phyloP scores from a whole-genome alignment of 345 rosid species.

The Aquilaria yunnanensis region DNA sequence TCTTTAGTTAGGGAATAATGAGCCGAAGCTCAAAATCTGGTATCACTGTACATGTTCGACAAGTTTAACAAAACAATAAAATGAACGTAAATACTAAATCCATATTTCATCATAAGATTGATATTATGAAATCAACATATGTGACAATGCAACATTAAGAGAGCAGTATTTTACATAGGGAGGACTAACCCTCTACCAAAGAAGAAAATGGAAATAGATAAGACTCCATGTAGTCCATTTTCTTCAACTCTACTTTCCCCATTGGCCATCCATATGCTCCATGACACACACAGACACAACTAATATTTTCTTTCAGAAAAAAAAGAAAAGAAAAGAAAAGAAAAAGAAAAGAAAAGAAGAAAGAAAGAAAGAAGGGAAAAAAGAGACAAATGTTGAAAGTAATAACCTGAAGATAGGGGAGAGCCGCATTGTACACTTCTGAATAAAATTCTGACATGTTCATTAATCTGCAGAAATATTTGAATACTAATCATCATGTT shows the following conservation, averaged over 20 bases:
- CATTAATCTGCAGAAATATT: conserved; percentile 42
- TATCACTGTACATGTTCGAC: neutral
- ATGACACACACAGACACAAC: neutral
- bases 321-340: neutral
- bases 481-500: neutral
- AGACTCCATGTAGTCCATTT: neutral
- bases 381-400: neutral
- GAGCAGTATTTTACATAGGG: no score
- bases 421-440: conserved; percentile 39
- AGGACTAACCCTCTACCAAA: no score
- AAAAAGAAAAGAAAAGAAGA: neutral
- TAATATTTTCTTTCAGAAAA: neutral
- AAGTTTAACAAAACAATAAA: neutral
- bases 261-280: neutral
- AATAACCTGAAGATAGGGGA: conserved; percentile 64
- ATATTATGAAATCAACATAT: no score
- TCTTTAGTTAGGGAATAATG: no score
- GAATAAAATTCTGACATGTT: conserved; percentile 39
- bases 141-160: no score
- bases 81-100: neutral
- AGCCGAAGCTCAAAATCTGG: no score
- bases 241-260: neutral
- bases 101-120: neutral
- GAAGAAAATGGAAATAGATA: neutral
- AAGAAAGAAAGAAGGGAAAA: neutral